Conservation (phyloP, 495 filamentous ascomycete species). For the Astrothelium macrocarpum region DNA sequence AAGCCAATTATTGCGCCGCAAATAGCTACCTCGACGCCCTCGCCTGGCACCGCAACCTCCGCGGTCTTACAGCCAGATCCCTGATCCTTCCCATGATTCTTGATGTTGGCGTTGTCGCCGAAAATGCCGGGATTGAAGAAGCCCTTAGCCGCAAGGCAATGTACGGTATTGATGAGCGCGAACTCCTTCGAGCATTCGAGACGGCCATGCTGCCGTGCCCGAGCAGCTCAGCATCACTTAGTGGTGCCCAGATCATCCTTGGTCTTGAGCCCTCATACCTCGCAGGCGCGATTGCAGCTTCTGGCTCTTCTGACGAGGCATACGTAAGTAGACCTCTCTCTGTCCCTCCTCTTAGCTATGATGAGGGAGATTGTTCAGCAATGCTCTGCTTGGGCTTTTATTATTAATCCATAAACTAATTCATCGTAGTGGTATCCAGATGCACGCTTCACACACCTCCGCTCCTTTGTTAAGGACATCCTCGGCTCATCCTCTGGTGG, state of each 20-base stretch:
- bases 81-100: conserved; percentile 7
- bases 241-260: conserved; percentile 20
- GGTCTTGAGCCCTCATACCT: conserved; percentile 31
- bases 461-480: background rate
- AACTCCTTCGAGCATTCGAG: conserved; percentile 30
- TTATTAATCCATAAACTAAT: background rate
- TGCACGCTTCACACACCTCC: background rate
- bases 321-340: background rate
- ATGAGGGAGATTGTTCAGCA: background rate
- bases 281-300: conserved; percentile 3
- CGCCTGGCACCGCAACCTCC: background rate
- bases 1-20: conserved; percentile 12
- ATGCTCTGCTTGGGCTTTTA: background rate
- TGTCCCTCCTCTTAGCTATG: background rate
- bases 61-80: conserved; percentile 4
- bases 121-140: conserved; percentile 26
- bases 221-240: background rate
- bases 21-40: conserved; percentile 13
- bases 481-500: background rate
- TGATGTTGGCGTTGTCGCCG: conserved; percentile 9
- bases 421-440: background rate
- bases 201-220: conserved; percentile 20
- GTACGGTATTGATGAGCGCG: conserved; percentile 35
- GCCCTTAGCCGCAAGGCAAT: conserved; percentile 27
- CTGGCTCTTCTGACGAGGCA: background rate